A percentile compares a stretch with the other conserved stretches of the same genome.
Evolutionary conservation across 1,284 basidiomycete genomes (phyloP).

Genomic region (Meripilus lineatus): DNA sequence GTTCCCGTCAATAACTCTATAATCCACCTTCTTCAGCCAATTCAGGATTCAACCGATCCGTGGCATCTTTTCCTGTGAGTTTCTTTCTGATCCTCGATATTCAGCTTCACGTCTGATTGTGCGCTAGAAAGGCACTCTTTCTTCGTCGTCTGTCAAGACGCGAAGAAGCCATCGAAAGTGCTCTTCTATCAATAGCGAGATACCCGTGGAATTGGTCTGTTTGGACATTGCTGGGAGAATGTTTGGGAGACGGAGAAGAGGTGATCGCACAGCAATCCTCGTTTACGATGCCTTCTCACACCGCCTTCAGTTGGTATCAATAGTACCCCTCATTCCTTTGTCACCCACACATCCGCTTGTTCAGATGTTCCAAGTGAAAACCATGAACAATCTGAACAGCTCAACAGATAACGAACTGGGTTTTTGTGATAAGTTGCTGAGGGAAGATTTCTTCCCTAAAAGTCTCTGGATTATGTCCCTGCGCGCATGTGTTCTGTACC

Average conservation of each 20-base stretch:
- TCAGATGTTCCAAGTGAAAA: constrained; percentile 87
- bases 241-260: constrained; percentile 88
- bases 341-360: constrained; percentile 68
- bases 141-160: constrained; percentile 73
- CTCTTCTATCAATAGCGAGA: constrained; percentile 71
- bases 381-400: constrained; percentile 86
- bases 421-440: constrained; percentile 74
- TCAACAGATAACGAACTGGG: constrained; percentile 78
- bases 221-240: constrained; percentile 80
- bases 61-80: constrained; percentile 84
- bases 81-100: constrained; percentile 1
- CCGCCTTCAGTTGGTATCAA: constrained; percentile 50
- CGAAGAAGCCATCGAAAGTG: constrained; percentile 83
- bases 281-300: constrained; percentile 15
- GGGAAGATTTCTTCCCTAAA: constrained; percentile 70
- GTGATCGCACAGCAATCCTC: constrained; percentile 35
- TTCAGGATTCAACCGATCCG: constrained; percentile 63
- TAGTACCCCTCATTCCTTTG: constrained; percentile 62
- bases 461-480: constrained; percentile 87
- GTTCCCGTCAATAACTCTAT: constrained; percentile 65
- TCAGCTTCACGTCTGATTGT: constrained; percentile 9
- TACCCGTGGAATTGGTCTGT: constrained; percentile 97
- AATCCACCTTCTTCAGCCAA: constrained; percentile 53
- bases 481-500: constrained; percentile 84
- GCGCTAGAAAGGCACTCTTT: constrained; percentile 70